Base-by-base conservation (phyloP, 75 land plant species). In the Pinus tabuliformis region DNA sequence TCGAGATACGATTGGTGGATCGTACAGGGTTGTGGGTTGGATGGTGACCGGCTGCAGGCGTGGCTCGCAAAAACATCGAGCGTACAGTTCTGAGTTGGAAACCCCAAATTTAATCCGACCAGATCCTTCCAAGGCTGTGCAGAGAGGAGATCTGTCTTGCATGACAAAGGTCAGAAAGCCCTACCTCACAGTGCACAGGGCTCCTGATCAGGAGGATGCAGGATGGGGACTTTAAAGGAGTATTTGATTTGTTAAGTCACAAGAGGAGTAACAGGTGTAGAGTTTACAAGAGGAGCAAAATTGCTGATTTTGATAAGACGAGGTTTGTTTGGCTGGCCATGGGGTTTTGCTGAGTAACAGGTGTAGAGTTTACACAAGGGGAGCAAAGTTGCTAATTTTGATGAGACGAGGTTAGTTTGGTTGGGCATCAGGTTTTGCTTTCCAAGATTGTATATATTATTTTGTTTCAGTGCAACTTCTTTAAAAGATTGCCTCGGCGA, bases 1-100 rank as follows among this genome's bases (percentile, higher is more conserved):
- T 66, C 39, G 71, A 42, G 49, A 39, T 66, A 66, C 42, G 45
- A 42, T 66, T 12, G 71, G 30, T 37, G 45, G 39, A 37, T 66
- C 39, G 20, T 20, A 66, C 45, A 21, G 11, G 71, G 45, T 36
- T 42, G 39, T 66, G 54, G 54, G 13, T 49, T 45, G 17, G 71
- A 68, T 68, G 49, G 71, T 52, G 71, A 68, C 71, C 11, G n/a
- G 17, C 54, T 21, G 71, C 52, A 68, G 71, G 52, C 49, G 71
- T 68, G 71, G 71, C 71, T 42, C 71, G 71, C 71, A 68, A 17
- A 68, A 68, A 42, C 52, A 20, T 12, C 15, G 12, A 49, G 11
- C 2, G 12, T 49, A 49, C 54, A 49, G 11, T 9, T 49, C 12
- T 9, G 54, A 49, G 11, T 9, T 64, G 33, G 14, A 14, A 64